Percentiles rank a stretch among this genome's conserved stretches.
These are phyloP conservation scores for Spinellus fusiger DNA, from an alignment of 192 early-diverging fungal genomes.

Conservation along the genomic window DNA sequence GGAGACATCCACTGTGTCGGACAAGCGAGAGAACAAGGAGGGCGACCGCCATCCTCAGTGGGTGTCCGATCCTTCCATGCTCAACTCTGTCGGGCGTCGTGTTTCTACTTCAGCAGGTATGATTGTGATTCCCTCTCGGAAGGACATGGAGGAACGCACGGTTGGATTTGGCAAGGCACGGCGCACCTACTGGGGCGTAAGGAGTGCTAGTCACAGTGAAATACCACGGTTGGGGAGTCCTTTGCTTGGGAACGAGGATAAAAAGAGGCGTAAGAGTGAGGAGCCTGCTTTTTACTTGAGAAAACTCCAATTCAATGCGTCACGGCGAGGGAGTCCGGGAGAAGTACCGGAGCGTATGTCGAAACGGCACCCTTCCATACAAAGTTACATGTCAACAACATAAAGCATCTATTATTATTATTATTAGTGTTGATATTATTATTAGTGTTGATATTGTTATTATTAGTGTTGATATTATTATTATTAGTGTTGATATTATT, in stretches of 20 bases:
- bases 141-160: constrained; percentile 33
- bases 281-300: constrained; percentile 3
- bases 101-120: constrained; percentile 39
- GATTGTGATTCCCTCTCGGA: constrained; percentile 25
- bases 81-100: constrained; percentile 30
- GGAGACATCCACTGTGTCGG: background rate
- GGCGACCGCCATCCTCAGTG: constrained; percentile 6
- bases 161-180: constrained; percentile 3
- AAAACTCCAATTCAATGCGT: background rate
- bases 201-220: constrained; percentile 29
- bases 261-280: constrained; percentile 22
- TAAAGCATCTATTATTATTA: background rate
- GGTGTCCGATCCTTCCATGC: constrained; percentile 11
- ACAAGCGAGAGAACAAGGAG: constrained; percentile 1
- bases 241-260: background rate
- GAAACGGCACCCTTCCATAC: background rate
- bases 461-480: no score
- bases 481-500: no score
- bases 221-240: background rate
- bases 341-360: background rate
- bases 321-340: background rate
- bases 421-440: background rate
- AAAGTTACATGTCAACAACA: background rate
- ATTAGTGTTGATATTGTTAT: no score
- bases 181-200: constrained; percentile 23